phyloP scores from a whole-genome alignment of 805 yeast species.

The Clavispora fructus region DNA sequence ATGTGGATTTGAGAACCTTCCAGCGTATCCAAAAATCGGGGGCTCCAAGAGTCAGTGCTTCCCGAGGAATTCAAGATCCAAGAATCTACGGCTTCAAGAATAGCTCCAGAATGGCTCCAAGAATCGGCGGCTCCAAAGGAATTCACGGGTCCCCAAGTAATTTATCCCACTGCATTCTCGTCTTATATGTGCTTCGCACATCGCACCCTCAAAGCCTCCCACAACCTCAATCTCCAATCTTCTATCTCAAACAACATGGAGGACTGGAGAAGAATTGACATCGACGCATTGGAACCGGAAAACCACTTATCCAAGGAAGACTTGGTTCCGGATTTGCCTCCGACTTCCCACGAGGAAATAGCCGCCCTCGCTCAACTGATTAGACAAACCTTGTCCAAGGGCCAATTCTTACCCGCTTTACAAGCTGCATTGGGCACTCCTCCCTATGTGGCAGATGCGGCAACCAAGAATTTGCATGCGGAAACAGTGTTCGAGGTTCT shows the following conservation, averaged over 20 bases:
- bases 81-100: no score
- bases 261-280: slow-evolving; percentile 92
- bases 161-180: no score
- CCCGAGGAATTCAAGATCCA: no score
- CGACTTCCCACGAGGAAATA: slow-evolving; percentile 45
- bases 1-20: no score
- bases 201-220: neutral
- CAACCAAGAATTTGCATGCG: slow-evolving; percentile 42
- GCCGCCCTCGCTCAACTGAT: slow-evolving; percentile 50
- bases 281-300: slow-evolving; percentile 87
- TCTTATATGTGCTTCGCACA: neutral
- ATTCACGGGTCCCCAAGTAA: no score
- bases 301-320: slow-evolving; percentile 60
- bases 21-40: no score
- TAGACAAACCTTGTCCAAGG: slow-evolving; percentile 62
- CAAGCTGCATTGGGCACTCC: slow-evolving; percentile 60
- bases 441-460: slow-evolving; percentile 73
- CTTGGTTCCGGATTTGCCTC: slow-evolving; percentile 49
- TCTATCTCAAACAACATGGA: slow-evolving; percentile 34
- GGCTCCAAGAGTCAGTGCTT: no score
- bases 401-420: slow-evolving; percentile 67
- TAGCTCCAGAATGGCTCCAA: no score
- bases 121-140: no score
- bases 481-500: slow-evolving; percentile 65
- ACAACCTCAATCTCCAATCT: neutral